Evolutionary conservation across 352 stramenopile genomes (phyloP), one percentile per base, ranked within the genome.

Genomic region (Nothophytophthora sp.): DNA sequence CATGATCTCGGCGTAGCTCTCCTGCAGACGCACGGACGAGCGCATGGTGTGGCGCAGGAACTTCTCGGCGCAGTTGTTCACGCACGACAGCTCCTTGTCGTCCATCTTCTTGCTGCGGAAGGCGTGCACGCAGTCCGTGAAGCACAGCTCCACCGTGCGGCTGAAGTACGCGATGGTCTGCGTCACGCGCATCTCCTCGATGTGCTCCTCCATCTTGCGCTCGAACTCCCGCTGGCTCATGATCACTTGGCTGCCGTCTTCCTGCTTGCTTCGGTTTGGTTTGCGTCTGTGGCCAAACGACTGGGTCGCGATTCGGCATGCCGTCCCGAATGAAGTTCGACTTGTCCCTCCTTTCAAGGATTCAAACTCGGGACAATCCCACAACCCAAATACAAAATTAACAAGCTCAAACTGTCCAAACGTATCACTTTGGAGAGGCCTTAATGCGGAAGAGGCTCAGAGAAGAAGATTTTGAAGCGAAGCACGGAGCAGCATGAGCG

Each of bases 21-120:
- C 88, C 57, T 92, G 81, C 40, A 96, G 73, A 50, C 88, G 86
- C 48, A 95, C 82, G 19, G 80, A 92, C 49, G 88, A 92, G 57
- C 88, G 83, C 83, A 96, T 95, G 24, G 84, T 95, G 76, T 96
- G 83, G 68, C 88, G 89, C 60, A 96, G 49, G 56, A 96, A 95
- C 69, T 96, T 96, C 55, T 96, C 86, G 41, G 84, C 82, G 67
- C 88, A 96, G 60, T 81, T 91, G 67, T 81, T 91, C 36, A 96
- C 74, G 63, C 88, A 96, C 27, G 79, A 86, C 52, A 84, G 74
- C 59, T 96, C 88, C 72, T 90, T 90, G 76, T 95, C 81, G 55
- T 95, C 82, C 56, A 96, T 57, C 63, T 94, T 92, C 77, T 96
- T 96, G 75, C 82, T 94, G 67, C 84, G 84, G 70, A 96, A 96